phyloP scores from a whole-genome alignment of 176 grass and related monocot species.

The Hordeum vulgare region MorexV3_pseudomolecules_assembly NC_058519.1:516222085-516222584 shows the following conservation, averaged over 20 bases:
- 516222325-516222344: neutral
- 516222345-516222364: neutral
- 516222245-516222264: slow-evolving; percentile 3
- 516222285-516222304: neutral
- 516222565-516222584: neutral
- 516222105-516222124: slow-evolving; percentile 25
- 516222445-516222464: neutral
- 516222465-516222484: neutral
- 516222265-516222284: neutral
- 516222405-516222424: neutral
- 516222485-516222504: neutral
- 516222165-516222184: slow-evolving; percentile 75
- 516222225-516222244: slow-evolving; percentile 86
- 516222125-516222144: slow-evolving; percentile 15
- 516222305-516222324: neutral
- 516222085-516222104: slow-evolving; percentile 26
- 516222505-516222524: neutral
- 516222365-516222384: too few species aligned
- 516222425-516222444: neutral
- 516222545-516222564: neutral
- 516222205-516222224: slow-evolving; percentile 90
- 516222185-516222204: slow-evolving; percentile 85
- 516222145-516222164: slow-evolving; percentile 55
- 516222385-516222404: too few species aligned
- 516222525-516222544: neutral